Evolutionary conservation across 2,329 filamentous ascomycete species (phyloP).

Genomic region (Mycosphaerella sp.): DNA sequence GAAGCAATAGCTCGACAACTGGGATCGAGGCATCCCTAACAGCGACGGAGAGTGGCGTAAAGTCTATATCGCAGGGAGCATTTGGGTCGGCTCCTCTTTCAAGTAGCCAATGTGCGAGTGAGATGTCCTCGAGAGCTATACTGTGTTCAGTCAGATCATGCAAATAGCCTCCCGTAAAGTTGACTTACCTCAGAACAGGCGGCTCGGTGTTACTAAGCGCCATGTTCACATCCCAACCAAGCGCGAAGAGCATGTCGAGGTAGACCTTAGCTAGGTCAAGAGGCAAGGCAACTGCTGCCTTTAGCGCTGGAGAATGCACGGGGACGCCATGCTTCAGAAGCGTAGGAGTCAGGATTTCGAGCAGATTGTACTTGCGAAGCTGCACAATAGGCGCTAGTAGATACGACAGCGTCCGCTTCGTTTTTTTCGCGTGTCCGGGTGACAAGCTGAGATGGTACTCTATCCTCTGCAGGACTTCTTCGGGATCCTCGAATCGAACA

Average conservation of each 20-base stretch:
- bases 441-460: too few relatives aligned
- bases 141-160: constrained; percentile 1
- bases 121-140: constrained; percentile 7
- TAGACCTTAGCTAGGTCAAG: not conserved
- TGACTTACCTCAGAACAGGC: constrained; percentile 5
- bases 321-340: constrained; percentile 1
- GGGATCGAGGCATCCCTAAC: not conserved
- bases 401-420: too few relatives aligned
- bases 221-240: constrained; percentile 9
- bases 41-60: constrained; percentile 8
- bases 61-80: constrained; percentile 8
- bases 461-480: too few relatives aligned
- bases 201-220: constrained; percentile 11
- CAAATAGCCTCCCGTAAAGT: not conserved
- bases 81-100: constrained; percentile 9
- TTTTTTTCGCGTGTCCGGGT: too few relatives aligned
- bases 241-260: constrained; percentile 9
- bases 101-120: constrained; percentile 6
- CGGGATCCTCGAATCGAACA: too few relatives aligned
- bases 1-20: constrained; percentile 1
- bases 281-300: constrained; percentile 4
- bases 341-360: too few relatives aligned
- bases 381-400: too few relatives aligned
- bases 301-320: not conserved
- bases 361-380: too few relatives aligned